Conservation (phyloP, 2,329 filamentous ascomycete genomes). For the Basipetospora chlamydospora region DNA sequence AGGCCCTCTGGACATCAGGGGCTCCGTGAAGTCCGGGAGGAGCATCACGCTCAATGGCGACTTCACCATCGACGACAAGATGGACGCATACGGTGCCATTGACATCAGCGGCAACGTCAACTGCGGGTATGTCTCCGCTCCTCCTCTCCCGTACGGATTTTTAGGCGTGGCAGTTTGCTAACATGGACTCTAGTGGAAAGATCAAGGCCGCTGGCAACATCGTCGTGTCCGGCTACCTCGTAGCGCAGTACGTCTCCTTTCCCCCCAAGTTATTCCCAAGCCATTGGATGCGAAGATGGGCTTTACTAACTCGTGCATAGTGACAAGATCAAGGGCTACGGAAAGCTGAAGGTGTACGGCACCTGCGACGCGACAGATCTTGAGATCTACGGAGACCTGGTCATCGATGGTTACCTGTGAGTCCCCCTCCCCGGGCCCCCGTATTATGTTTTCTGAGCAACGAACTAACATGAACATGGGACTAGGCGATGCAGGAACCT, state of each 20-base stretch:
- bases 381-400: conserved; percentile 32
- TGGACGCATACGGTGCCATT: conserved; percentile 31
- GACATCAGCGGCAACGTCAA: conserved; percentile 25
- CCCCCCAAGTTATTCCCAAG: neutral
- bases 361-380: conserved; percentile 26
- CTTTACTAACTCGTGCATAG: conserved; percentile 11
- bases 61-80: conserved; percentile 25
- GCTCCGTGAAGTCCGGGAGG: conserved; percentile 30
- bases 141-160: neutral
- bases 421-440: too few species aligned
- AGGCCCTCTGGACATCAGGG: conserved; percentile 31
- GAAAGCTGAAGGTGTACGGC: conserved; percentile 28
- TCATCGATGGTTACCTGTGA: conserved; percentile 29
- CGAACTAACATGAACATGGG: too few species aligned
- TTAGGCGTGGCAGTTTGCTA: neutral
- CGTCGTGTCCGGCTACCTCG: conserved; percentile 22
- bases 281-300: neutral
- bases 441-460: too few species aligned
- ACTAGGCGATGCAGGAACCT: conserved; percentile 27
- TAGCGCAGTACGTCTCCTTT: conserved; percentile 19
- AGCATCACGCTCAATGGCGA: conserved; percentile 29
- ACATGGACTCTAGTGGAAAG: conserved; percentile 18
- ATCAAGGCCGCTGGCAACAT: conserved; percentile 34
- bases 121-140: conserved; percentile 21
- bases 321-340: conserved; percentile 30